Base-by-base conservation (phyloP, 1,139 yeast species). In the Magnusiomyces suaveolens region DNA sequence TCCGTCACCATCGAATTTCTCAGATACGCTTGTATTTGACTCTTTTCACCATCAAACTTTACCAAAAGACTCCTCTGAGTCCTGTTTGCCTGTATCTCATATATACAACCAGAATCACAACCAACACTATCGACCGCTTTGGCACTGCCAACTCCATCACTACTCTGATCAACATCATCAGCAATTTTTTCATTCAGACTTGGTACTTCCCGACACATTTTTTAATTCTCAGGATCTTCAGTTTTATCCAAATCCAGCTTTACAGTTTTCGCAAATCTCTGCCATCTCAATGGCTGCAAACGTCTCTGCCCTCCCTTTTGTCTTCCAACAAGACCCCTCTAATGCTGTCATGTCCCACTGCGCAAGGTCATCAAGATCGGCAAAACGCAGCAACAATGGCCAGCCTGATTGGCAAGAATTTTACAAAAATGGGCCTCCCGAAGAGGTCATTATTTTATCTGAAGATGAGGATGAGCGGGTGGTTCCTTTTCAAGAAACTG, bases 361-460 rank as follows among this genome's bases (percentile, higher is more conserved):
- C 8, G 16, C 44, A 4, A 18, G 25, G 4, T 8, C 25, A 8
- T 23, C 26, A 51, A 54, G 46, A 33, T 32, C 25, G 14, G 32
- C 41, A 4, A 41, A 20, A 6, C 23, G 43, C 43, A n/a, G n/a
- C n/a, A n/a, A n/a, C n/a, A 33, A 46, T 20, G 46, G 43, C 23
- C 48, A 51, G n/a, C 61, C 65, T 24, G 53, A 67, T 58, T 67
- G 71, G 71, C 58, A 59, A 46, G 66, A 64, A 52, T 67, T 66
- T 56, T 67, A 67, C 56, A 59, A 61, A 43, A 67, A 67, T 55
- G 71, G 70, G 20, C 60, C 60, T 48, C 71, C 71, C 18, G 57
- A 59, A 36, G 71, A 69, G 53, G 64, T 69, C 47, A 69, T 69
- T 59, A 68, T 68, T 41, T 67, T 69, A 20, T 68, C 66, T 38